Evolutionary conservation across 768 basidiomycete genomes (phyloP).

Genomic region (Cubamyces sp.): DNA sequence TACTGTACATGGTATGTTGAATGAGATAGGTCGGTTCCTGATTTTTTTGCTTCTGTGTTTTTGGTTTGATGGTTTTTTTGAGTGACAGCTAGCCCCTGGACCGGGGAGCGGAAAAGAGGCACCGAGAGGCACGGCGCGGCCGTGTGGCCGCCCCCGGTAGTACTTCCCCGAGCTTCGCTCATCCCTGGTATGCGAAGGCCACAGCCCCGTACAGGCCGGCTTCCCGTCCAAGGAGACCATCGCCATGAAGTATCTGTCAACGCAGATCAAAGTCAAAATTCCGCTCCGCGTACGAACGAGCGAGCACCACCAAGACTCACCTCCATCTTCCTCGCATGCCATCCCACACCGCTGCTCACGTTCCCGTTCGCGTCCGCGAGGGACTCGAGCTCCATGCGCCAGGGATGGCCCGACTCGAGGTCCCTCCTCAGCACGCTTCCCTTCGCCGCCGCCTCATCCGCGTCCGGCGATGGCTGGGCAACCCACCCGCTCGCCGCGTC

Average conservation of each 20-base stretch:
- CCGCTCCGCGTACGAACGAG: not conserved
- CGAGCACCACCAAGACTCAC: constrained; percentile 46
- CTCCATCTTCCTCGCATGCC: constrained; percentile 98
- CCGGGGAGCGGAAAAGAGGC: too few species aligned
- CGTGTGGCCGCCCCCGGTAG: not conserved
- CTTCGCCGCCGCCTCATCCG: constrained; percentile 28
- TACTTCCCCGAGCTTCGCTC: constrained; percentile 25
- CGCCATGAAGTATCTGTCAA: constrained; percentile 76
- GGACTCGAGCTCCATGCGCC: constrained; percentile 70
- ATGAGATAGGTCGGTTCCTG: too few species aligned
- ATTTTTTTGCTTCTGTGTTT: too few species aligned
- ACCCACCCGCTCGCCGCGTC: constrained; percentile 88
- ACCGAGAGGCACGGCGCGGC: too few species aligned
- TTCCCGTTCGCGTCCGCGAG: constrained; percentile 84
- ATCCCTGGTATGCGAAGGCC: constrained; percentile 94
- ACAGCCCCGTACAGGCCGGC: constrained; percentile 94
- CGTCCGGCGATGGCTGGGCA: constrained; percentile 36
- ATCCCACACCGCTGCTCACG: constrained; percentile 90
- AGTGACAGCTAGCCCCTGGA: not conserved
- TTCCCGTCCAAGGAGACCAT: constrained; percentile 90
- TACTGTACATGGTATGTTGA: too few species aligned
- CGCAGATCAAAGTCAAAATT: constrained; percentile 8
- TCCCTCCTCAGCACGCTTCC: constrained; percentile 61
- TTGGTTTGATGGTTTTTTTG: too few species aligned
- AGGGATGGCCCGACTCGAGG: constrained; percentile 62